phyloP scores from a whole-genome alignment of 78 protist genomes.

The Dictyostelium citrinum region DNA sequence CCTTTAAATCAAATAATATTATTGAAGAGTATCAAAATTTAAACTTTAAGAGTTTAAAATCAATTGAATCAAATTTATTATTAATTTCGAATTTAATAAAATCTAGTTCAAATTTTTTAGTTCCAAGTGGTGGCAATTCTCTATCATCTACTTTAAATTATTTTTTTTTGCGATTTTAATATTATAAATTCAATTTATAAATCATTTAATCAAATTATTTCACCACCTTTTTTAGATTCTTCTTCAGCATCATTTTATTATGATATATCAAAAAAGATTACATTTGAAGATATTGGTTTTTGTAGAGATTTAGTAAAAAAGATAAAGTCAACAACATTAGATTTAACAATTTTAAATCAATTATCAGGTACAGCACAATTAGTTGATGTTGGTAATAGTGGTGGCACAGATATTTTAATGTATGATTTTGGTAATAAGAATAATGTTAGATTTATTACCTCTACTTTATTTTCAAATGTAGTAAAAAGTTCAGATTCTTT shows the following conservation, averaged over 20 bases:
- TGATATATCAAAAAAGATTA: not conserved
- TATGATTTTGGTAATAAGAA: not conserved
- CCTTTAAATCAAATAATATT: not conserved
- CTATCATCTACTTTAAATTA: not conserved
- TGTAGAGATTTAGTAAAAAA: not conserved
- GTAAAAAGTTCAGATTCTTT: not conserved
- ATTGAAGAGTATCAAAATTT: not conserved
- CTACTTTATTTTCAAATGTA: not conserved
- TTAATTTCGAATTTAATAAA: not conserved
- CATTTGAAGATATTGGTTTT: not conserved
- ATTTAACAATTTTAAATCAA: not conserved
- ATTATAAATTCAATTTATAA: not conserved
- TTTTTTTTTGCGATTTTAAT: not conserved
- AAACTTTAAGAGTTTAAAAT: not conserved
- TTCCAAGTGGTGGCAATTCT: not conserved
- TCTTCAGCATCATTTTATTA: not conserved
- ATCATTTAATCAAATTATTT: not conserved
- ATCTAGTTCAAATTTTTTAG: not conserved
- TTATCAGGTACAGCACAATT: not conserved
- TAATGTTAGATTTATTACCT: not conserved
- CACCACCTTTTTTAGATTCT: not conserved
- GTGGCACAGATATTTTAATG: not conserved
- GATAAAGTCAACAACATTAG: not conserved
- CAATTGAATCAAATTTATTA: not conserved
- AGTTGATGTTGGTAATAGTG: not conserved